These are phyloP conservation scores for Trypanosoma melophagium DNA, from an alignment of 208 protist species.

Conservation along the genomic window DNA sequence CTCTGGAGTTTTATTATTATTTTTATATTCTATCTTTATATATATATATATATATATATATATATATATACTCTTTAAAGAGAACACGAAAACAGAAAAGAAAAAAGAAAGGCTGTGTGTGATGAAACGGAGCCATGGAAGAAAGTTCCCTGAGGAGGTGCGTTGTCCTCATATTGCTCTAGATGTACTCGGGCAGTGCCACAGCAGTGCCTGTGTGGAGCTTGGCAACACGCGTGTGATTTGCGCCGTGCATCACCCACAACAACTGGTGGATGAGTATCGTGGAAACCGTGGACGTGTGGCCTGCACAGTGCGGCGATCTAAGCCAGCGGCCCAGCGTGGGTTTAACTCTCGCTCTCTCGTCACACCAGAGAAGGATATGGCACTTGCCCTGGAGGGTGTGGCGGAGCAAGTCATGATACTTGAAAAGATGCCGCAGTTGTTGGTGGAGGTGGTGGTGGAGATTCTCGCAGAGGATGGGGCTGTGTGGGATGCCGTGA, in stretches of 20 bases:
- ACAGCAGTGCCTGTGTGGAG: conserved; percentile 82
- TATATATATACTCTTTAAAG: not conserved
- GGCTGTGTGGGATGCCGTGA: conserved; percentile 66
- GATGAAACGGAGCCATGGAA: conserved; percentile 33
- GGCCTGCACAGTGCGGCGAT: conserved; percentile 55
- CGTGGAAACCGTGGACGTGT: conserved; percentile 73
- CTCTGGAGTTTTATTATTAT: too few relatives aligned
- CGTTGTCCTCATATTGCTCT: conserved; percentile 69
- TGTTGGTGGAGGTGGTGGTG: conserved; percentile 73
- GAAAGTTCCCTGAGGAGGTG: conserved; percentile 38
- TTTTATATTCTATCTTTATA: too few relatives aligned
- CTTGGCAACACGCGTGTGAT: conserved; percentile 78
- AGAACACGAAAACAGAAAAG: not conserved
- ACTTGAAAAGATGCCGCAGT: conserved; percentile 73
- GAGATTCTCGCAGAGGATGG: conserved; percentile 77
- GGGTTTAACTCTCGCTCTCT: conserved; percentile 13
- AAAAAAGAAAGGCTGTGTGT: not conserved
- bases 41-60: too few relatives aligned
- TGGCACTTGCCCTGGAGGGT: conserved; percentile 75
- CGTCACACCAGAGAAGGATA: conserved; percentile 37
- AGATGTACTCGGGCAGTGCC: conserved; percentile 68
- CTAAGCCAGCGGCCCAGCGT: conserved; percentile 22
- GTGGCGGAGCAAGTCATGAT: conserved; percentile 77
- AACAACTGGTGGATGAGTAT: conserved; percentile 86
- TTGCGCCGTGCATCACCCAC: conserved; percentile 74